Base-by-base conservation (phyloP, 2,329 filamentous ascomycete genomes). In the Talaromyces sp. region DNA sequence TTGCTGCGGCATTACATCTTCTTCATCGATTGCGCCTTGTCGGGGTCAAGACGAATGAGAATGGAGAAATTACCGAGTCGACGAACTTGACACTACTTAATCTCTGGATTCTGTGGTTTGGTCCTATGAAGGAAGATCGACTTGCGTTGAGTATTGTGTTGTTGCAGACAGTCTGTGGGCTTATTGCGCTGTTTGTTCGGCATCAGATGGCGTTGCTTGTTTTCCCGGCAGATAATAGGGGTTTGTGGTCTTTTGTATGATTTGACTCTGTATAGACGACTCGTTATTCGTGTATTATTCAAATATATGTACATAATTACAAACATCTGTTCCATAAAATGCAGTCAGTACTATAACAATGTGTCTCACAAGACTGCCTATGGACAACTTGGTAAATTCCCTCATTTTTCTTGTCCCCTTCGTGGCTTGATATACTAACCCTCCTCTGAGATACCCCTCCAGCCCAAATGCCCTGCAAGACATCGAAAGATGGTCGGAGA, bases 71-170 rank as follows among this genome's bases (percentile, higher is more conserved):
- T 71, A 81, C 87, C 27, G 90, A 95, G 78, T 94, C 89, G 22
- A 92, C 88, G 69, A 99, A 99, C 77, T 85, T 99, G 68, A 99
- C 95, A 9, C 85, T 99, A 57, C 83, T 99, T 70, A 99, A 99
- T 75, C 84, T 99, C 64, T 99, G 94, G 94, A 82, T 99, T 67
- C 91, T 98, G 60, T 96, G 93, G 91, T 89, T 93, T 75, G 95
- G 95, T 0, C 93, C 95, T 2, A 86, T 96, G 83, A 86, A 91
- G 67, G 95, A 99, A 77, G 91, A 97, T 78, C 84, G 87, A 54
- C 83, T 99, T 62, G 91, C 92, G 31, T 82, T 87, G 74, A 92
- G 95, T 76, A 84, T 99, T 67, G 85, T 95, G 54, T 79, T 80
- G n/a, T 85, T 97, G 78, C 95, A 99, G 82, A 81, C 87, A 16